Conservation (phyloP, 108 stramenopile species). For the Fragilariopsis cylindrus region DNA sequence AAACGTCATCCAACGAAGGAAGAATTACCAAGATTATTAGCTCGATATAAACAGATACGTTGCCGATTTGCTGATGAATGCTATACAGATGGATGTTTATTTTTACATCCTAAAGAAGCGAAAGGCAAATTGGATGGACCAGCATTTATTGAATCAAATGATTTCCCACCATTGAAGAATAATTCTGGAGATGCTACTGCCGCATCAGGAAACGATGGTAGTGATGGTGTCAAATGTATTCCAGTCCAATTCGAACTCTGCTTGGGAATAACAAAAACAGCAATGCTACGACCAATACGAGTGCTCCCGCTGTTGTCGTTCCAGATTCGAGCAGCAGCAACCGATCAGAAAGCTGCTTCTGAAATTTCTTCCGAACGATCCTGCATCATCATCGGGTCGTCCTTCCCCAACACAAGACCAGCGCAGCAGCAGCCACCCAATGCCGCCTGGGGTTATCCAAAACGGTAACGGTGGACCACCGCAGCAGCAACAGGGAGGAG, state of each 20-base stretch:
- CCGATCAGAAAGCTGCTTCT: neutral
- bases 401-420: slow-evolving; percentile 10
- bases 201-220: neutral
- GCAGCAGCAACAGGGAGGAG: neutral
- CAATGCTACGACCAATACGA: neutral
- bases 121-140: slow-evolving; percentile 17
- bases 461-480: neutral
- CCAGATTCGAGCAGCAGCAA: neutral
- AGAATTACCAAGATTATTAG: slow-evolving; percentile 60
- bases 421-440: neutral
- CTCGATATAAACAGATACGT: slow-evolving; percentile 60
- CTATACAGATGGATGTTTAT: slow-evolving; percentile 77
- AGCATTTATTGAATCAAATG: slow-evolving; percentile 24
- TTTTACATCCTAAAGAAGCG: slow-evolving; percentile 70
- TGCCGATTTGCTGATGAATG: slow-evolving; percentile 80
- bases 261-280: slow-evolving; percentile 22
- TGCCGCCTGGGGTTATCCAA: neutral
- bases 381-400: neutral
- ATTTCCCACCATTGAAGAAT: slow-evolving; percentile 28
- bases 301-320: neutral
- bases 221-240: neutral
- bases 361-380: neutral
- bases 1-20: slow-evolving; percentile 76
- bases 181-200: neutral
- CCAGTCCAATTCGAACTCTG: slow-evolving; percentile 27